Base-by-base conservation (phyloP, 2,329 filamentous ascomycete species). In the Botrytis porri region DNA sequence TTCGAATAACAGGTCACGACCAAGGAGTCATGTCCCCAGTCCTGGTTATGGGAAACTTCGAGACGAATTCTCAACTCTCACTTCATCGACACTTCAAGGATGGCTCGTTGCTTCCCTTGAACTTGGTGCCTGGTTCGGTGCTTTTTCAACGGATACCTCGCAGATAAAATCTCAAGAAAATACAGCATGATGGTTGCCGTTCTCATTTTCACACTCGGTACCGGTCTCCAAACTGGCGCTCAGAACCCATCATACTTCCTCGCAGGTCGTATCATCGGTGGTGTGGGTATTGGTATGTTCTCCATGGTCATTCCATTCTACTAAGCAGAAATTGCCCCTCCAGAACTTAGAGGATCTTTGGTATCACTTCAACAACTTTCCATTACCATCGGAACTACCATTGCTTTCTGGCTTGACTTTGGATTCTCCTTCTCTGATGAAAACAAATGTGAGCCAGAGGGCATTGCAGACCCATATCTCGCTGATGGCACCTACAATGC, bases 361-460 rank as follows among this genome's bases (percentile, higher is more conserved):
- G 87, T 89, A 78, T 88, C 88, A 86, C 84, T 89, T 65, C 87
- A 89, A 78, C 87, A 87, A n/a, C 86, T 86, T 7, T 79, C 89
- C 70, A 88, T 89, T 75, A 88, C 86, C 0, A 83, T 84, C 39
- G 88, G 88, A 45, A 86, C 69, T 20, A 71, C 69, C 4, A 60
- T 72, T 48, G 63, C 48, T 4, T 89, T 89, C 80, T 90, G 88
- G 88, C 83, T 90, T 63, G 88, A 90, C 75, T 86, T 88, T 54
- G 88, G 86, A 22, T 83, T 88, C 75, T 87, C 85, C 3, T 89
- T 87, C 75, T 83, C 85, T 20, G 69, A 59, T 16, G 43, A 82
- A 2, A 83, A 83, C 61, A 84, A 84, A 16, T 71, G 69, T 75
- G 84, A 64, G 14, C 69, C 59, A 18, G 69, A 71, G 25, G 69